Evolutionary conservation across 2,329 filamentous ascomycete genomes (phyloP).

Genomic region (Beauveria scarabaeidicola): DNA sequence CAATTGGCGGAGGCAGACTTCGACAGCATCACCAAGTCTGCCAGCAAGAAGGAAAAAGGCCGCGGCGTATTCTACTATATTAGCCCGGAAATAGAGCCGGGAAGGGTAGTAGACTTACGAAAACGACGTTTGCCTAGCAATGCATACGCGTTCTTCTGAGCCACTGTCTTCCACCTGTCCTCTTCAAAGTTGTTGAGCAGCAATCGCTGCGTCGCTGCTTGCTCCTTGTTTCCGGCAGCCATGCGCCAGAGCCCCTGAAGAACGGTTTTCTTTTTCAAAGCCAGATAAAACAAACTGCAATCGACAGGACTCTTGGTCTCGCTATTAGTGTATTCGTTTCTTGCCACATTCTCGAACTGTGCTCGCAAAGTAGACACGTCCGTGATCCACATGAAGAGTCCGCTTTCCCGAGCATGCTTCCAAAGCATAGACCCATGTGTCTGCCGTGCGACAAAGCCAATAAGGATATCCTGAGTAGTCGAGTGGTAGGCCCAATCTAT

Average conservation of each 20-base stretch:
- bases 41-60: slow-evolving; percentile 92
- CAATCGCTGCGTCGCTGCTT: slow-evolving; percentile 67
- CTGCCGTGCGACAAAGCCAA: slow-evolving; percentile 73
- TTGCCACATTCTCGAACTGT: slow-evolving; percentile 84
- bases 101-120: slow-evolving; percentile 38
- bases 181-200: slow-evolving; percentile 88
- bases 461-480: slow-evolving; percentile 77
- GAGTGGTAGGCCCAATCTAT: slow-evolving; percentile 83
- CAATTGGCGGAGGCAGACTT: slow-evolving; percentile 78
- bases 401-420: slow-evolving; percentile 77
- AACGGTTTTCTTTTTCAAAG: slow-evolving; percentile 81
- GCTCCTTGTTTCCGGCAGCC: slow-evolving; percentile 82
- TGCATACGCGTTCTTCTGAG: slow-evolving; percentile 93
- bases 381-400: slow-evolving; percentile 90
- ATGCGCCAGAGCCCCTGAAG: slow-evolving; percentile 91
- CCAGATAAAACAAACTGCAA: slow-evolving; percentile 86
- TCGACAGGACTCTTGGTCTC: slow-evolving; percentile 85
- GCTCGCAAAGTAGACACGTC: slow-evolving; percentile 60
- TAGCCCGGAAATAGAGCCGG: slow-evolving; percentile 13
- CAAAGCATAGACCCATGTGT: slow-evolving; percentile 74
- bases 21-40: slow-evolving; percentile 74
- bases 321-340: slow-evolving; percentile 84
- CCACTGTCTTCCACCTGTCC: slow-evolving; percentile 76
- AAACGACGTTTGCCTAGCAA: slow-evolving; percentile 85
- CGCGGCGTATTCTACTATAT: slow-evolving; percentile 71